These are phyloP conservation scores for Cyberlindnera subsufficiens DNA, from an alignment of 805 yeast species.

Conservation along the genomic window DNA sequence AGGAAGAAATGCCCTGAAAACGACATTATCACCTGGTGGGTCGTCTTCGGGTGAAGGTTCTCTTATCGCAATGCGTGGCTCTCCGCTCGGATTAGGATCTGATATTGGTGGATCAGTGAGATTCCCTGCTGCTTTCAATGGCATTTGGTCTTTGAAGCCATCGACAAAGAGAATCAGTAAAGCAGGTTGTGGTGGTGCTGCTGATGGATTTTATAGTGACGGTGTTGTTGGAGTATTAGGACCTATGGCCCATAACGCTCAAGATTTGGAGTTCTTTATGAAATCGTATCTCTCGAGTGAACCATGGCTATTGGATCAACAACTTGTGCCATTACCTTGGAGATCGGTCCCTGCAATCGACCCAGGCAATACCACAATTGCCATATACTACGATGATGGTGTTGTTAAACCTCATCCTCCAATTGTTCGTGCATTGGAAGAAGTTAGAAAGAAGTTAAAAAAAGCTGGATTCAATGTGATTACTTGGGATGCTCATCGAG, in stretches of 20 bases:
- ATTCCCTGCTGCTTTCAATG: slow-evolving; percentile 60
- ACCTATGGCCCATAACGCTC: slow-evolving; percentile 58
- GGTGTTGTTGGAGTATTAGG: slow-evolving; percentile 62
- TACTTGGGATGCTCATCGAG: slow-evolving; percentile 51
- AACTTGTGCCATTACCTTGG: slow-evolving; percentile 34
- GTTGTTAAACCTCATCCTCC: slow-evolving; percentile 66
- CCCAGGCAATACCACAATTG: slow-evolving; percentile 46
- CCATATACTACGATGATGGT: slow-evolving; percentile 57
- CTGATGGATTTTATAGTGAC: slow-evolving; percentile 31
- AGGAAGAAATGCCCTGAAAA: slow-evolving; percentile 51
- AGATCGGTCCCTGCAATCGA: slow-evolving; percentile 26
- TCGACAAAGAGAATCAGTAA: slow-evolving; percentile 45
- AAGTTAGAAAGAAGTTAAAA: slow-evolving; percentile 46
- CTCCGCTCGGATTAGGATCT: slow-evolving; percentile 57
- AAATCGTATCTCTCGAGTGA: slow-evolving; percentile 37
- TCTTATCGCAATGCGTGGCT: slow-evolving; percentile 48
- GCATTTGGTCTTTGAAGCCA: slow-evolving; percentile 56
- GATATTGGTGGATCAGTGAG: slow-evolving; percentile 71
- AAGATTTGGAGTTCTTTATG: slow-evolving; percentile 65
- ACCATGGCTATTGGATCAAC: slow-evolving; percentile 44
- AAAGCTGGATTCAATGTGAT: slow-evolving; percentile 54
- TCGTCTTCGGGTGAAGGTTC: slow-evolving; percentile 72
- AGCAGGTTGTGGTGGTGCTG: slow-evolving; percentile 20
- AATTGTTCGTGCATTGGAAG: slow-evolving; percentile 47
- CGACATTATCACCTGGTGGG: slow-evolving; percentile 60